Evolutionary conservation across 495 filamentous ascomycete genomes (phyloP).

Genomic region (Hyaloscypha finlandica): DNA sequence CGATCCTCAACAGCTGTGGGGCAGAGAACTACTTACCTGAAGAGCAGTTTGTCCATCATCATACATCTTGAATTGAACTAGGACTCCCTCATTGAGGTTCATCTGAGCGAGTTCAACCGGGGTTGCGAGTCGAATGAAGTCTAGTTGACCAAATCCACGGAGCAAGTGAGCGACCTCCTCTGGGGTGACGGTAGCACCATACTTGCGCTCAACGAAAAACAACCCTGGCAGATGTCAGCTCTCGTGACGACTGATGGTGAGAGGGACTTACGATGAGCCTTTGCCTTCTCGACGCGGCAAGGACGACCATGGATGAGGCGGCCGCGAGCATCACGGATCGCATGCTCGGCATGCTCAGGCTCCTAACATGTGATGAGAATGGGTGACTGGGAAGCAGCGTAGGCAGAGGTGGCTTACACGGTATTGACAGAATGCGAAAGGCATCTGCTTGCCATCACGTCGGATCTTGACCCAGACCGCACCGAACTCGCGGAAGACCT

Average conservation of each 20-base stretch:
- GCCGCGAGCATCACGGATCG: constrained; percentile 48
- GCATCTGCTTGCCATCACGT: constrained; percentile 57
- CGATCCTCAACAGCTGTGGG: background rate
- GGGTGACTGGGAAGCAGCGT: constrained; percentile 8
- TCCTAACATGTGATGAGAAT: constrained; percentile 32
- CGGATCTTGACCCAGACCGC: constrained; percentile 63
- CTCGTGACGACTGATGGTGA: background rate
- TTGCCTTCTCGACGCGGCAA: constrained; percentile 60
- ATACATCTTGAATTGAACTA: constrained; percentile 52
- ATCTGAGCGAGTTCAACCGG: constrained; percentile 31
- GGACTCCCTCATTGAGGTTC: constrained; percentile 43
- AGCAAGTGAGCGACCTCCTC: constrained; percentile 47
- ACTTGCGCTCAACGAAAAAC: constrained; percentile 49
- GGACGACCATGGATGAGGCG: constrained; percentile 54
- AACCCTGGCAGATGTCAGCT: constrained; percentile 41
- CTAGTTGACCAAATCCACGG: constrained; percentile 38
- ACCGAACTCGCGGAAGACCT: constrained; percentile 53
- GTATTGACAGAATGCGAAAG: constrained; percentile 65
- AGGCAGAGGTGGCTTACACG: constrained; percentile 44
- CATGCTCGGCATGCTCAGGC: constrained; percentile 48
- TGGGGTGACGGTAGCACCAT: constrained; percentile 41
- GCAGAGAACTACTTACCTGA: constrained; percentile 36
- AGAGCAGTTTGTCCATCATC: constrained; percentile 42
- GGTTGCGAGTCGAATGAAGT: constrained; percentile 24
- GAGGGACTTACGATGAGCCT: constrained; percentile 54